phyloP scores from a whole-genome alignment of 2,329 filamentous ascomycete genomes.

The Ophiostoma tasmaniense region DNA sequence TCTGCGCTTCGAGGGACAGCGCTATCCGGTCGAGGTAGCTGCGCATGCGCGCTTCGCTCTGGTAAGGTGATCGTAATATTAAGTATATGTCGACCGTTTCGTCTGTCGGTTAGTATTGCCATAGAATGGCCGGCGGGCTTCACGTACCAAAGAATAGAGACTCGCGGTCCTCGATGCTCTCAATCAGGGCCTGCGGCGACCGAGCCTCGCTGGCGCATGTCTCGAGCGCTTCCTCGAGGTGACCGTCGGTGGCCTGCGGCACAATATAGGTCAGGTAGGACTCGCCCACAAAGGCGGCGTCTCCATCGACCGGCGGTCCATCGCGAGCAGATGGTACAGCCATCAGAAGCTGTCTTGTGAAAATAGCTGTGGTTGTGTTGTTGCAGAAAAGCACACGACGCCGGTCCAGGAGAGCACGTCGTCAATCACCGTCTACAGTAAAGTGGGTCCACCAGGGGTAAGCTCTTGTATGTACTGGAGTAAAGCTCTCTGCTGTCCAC shows the following conservation, averaged over 20 bases:
- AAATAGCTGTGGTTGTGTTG: neutral
- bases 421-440: neutral
- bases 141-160: conserved; percentile 61
- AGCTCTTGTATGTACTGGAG: neutral
- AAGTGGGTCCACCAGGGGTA: neutral
- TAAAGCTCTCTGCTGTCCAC: neutral
- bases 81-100: conserved; percentile 63
- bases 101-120: conserved; percentile 43
- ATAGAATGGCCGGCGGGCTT: too few species aligned
- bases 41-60: conserved; percentile 48
- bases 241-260: conserved; percentile 46
- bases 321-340: conserved; percentile 12
- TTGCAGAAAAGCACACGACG: neutral
- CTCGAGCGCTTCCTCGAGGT: conserved; percentile 44
- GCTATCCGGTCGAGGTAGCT: conserved; percentile 54
- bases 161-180: conserved; percentile 53
- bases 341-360: conserved; percentile 5
- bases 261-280: conserved; percentile 54
- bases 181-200: conserved; percentile 40
- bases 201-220: conserved; percentile 26
- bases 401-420: neutral
- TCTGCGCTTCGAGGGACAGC: conserved; percentile 58
- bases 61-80: conserved; percentile 55
- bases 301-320: conserved; percentile 10
- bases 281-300: conserved; percentile 44